phyloP scores from a whole-genome alignment of 2,329 filamentous ascomycete genomes.

The Hypoxylon sp. region DNA sequence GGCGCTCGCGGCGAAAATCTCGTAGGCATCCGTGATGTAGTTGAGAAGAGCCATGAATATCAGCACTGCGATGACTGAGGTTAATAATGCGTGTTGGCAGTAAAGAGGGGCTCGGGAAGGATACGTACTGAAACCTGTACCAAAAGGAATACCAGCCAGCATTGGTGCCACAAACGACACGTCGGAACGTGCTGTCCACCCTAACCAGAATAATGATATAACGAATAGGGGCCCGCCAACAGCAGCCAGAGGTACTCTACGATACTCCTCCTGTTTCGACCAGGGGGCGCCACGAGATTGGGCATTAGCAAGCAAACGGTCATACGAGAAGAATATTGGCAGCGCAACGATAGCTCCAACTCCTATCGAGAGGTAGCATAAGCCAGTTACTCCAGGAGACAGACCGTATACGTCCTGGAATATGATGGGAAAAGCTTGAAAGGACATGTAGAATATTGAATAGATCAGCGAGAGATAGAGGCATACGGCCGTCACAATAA shows the following conservation, averaged over 20 bases:
- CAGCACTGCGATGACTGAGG: constrained; percentile 51
- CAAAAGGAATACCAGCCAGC: constrained; percentile 70
- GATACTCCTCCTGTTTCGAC: constrained; percentile 72
- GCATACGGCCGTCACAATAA: constrained; percentile 77
- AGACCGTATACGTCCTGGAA: constrained; percentile 74
- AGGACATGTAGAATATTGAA: constrained; percentile 76
- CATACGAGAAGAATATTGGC: constrained; percentile 73
- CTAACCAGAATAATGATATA: constrained; percentile 70
- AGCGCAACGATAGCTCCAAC: constrained; percentile 70
- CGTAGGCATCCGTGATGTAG: constrained; percentile 76
- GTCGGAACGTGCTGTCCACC: constrained; percentile 64
- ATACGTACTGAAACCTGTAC: constrained; percentile 63
- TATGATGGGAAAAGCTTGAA: constrained; percentile 79
- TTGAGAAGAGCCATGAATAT: constrained; percentile 73
- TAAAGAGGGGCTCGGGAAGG: background rate
- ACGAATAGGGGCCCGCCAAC: constrained; percentile 74
- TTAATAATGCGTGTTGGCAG: constrained; percentile 13
- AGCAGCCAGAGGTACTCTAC: constrained; percentile 77
- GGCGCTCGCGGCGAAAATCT: constrained; percentile 70
- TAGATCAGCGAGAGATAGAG: constrained; percentile 79
- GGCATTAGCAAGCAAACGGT: constrained; percentile 67
- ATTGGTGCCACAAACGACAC: constrained; percentile 68
- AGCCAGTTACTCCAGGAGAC: constrained; percentile 71
- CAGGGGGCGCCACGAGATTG: constrained; percentile 64
- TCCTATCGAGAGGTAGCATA: constrained; percentile 77